A percentile compares a stretch with the other conserved stretches of the same genome.
Evolutionary conservation across 352 stramenopile genomes (phyloP).

Genomic region (Phytopythium montanum): DNA sequence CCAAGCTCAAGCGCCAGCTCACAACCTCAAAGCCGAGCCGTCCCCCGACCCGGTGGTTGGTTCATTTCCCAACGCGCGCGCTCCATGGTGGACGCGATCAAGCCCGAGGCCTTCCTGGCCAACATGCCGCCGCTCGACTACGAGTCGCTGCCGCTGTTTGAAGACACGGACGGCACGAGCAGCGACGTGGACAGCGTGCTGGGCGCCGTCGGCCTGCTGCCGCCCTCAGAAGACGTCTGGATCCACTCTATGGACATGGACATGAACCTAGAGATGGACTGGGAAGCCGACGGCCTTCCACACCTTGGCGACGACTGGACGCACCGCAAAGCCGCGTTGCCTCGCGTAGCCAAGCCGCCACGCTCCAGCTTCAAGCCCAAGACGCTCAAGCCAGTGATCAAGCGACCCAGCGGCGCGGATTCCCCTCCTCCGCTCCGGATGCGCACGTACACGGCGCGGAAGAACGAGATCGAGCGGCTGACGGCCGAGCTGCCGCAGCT

Average conservation of each 20-base stretch:
- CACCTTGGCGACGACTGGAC: background rate
- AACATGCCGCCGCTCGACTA: background rate
- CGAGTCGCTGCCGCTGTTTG: slow-evolving; percentile 2
- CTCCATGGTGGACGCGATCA: background rate
- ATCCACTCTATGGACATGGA: background rate
- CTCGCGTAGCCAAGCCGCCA: background rate
- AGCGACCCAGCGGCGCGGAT: background rate
- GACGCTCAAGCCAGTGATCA: background rate
- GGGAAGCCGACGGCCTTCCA: background rate
- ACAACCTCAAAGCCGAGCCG: background rate
- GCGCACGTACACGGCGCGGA: slow-evolving; percentile 26
- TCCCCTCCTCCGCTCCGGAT: slow-evolving; percentile 6
- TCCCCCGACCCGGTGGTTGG: too few species aligned
- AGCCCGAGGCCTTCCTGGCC: background rate
- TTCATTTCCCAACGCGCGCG: background rate
- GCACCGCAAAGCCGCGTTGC: background rate
- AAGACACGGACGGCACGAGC: slow-evolving; percentile 6
- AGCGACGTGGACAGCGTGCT: slow-evolving; percentile 8
- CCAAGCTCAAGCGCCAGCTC: background rate
- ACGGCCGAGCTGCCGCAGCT: slow-evolving; percentile 19
- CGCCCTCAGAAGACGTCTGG: background rate
- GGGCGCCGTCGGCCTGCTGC: slow-evolving; percentile 6
- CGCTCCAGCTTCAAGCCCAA: background rate
- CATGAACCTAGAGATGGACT: slow-evolving; percentile 1
- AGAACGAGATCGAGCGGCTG: slow-evolving; percentile 29